These are phyloP conservation scores for Jasminum sambac DNA, from an alignment of 257 asterid species.

Conservation along the genomic window DNA sequence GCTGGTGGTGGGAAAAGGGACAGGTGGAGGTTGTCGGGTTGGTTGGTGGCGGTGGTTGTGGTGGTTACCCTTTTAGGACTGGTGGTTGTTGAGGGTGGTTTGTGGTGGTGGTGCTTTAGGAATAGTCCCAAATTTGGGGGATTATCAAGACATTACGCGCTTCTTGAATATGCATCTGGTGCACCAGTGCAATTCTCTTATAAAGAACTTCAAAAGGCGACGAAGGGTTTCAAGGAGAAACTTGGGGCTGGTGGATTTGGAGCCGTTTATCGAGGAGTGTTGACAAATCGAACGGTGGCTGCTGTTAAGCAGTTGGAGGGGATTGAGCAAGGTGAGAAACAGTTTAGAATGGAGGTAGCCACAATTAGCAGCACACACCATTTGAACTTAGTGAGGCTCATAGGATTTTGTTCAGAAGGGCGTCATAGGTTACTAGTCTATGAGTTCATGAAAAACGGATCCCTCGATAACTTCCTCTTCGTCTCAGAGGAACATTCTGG, in stretches of 20 bases:
- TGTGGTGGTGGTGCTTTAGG: slow-evolving; percentile 78
- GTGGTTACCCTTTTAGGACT: slow-evolving; percentile 49
- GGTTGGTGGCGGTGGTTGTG: slow-evolving; percentile 67
- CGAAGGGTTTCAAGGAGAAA: slow-evolving; percentile 78
- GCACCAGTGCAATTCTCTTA: slow-evolving; percentile 84
- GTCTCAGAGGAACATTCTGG: slow-evolving; percentile 47
- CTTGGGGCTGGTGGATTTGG: slow-evolving; percentile 95
- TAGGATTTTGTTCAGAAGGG: slow-evolving; percentile 89
- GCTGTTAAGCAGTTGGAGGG: slow-evolving; percentile 85
- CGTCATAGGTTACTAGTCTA: slow-evolving; percentile 68
- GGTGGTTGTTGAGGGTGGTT: slow-evolving; percentile 52
- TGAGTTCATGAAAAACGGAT: slow-evolving; percentile 78
- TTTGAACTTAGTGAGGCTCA: slow-evolving; percentile 77
- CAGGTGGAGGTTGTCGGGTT: slow-evolving; percentile 49
- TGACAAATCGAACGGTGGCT: slow-evolving; percentile 56
- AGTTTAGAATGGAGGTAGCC: slow-evolving; percentile 87
- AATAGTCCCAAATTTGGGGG: slow-evolving; percentile 56
- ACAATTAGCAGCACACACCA: slow-evolving; percentile 91
- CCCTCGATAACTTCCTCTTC: slow-evolving; percentile 70
- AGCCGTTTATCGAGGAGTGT: slow-evolving; percentile 69
- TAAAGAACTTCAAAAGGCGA: slow-evolving; percentile 68
- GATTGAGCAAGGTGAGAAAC: slow-evolving; percentile 86
- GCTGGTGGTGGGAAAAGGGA: slow-evolving; percentile 22
- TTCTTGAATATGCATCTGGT: slow-evolving; percentile 90
- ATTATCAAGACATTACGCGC: slow-evolving; percentile 61